Conservation (phyloP, 805 yeast species). For the Ogataea trehaloabstinens region DNA sequence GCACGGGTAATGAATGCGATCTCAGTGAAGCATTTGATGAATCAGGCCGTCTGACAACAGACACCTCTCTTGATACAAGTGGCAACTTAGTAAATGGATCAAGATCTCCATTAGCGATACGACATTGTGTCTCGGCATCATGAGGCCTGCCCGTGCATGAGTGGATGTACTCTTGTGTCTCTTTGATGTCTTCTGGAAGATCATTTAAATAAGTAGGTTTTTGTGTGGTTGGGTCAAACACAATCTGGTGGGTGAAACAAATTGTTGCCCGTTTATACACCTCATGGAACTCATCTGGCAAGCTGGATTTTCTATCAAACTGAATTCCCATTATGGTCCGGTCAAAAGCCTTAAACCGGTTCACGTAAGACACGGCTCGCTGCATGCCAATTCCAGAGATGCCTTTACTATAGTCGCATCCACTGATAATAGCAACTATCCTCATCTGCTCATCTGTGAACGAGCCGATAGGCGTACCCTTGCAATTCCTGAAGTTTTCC, state of each 20-base stretch:
- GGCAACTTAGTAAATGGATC: conserved; percentile 59
- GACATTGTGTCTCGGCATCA: conserved; percentile 46
- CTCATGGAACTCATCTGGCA: conserved; percentile 56
- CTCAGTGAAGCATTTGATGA: conserved; percentile 1
- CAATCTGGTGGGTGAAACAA: conserved; percentile 84
- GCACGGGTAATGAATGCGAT: conserved; percentile 3
- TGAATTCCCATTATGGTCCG: conserved; percentile 54
- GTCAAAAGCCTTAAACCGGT: conserved; percentile 49
- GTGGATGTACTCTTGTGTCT: conserved; percentile 19
- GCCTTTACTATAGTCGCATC: conserved; percentile 95
- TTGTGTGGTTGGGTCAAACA: conserved; percentile 62
- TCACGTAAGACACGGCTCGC: conserved; percentile 65
- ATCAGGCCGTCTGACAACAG: neutral
- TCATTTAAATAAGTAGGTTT: conserved; percentile 57
- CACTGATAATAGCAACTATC: conserved; percentile 82
- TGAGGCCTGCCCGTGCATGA: conserved; percentile 46
- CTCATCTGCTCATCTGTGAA: conserved; percentile 60
- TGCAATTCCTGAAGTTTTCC: conserved; percentile 43
- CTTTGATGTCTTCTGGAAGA: conserved; percentile 43
- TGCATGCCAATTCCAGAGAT: conserved; percentile 76
- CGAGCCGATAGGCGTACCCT: conserved; percentile 40
- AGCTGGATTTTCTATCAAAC: conserved; percentile 54
- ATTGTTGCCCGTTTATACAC: conserved; percentile 67
- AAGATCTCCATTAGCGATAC: conserved; percentile 62
- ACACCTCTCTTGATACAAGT: conserved; percentile 45